A percentile compares a stretch with the other conserved stretches of the same genome.
Conservation (phyloP, 2,329 filamentous ascomycete genomes). For the Fusarium duplospermum region DNA sequence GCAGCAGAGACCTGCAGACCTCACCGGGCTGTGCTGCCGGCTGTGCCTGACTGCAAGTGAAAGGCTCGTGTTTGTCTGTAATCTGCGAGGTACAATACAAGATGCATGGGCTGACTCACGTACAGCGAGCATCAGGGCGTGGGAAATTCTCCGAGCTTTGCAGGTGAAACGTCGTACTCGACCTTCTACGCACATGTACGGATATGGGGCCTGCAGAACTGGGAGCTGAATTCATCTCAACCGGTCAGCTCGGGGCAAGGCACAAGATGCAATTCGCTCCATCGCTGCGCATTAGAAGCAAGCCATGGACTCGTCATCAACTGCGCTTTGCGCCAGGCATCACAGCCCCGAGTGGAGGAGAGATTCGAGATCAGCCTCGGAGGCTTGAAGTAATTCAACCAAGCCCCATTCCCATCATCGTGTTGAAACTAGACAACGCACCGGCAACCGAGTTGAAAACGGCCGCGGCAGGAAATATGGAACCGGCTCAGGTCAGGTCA, state of each 20-base stretch:
- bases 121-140: neutral
- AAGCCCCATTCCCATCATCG: neutral
- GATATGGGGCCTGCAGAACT: neutral
- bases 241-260: neutral
- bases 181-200: neutral
- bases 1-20: neutral
- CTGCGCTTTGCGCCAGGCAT: neutral
- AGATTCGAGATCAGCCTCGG: neutral
- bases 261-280: neutral
- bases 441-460: neutral
- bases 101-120: neutral
- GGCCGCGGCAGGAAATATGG: neutral
- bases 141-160: conserved; percentile 13
- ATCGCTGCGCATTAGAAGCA: conserved; percentile 2
- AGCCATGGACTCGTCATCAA: conserved; percentile 7
- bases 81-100: conserved; percentile 1
- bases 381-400: neutral
- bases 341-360: neutral
- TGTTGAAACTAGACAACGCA: neutral
- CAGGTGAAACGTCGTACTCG: neutral
- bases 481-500: neutral
- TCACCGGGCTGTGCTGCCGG: neutral
- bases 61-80: neutral
- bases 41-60: neutral
- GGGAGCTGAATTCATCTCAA: conserved; percentile 4